These are phyloP conservation scores for Rhazya stricta DNA, from an alignment of 257 asterid species.

Conservation along the genomic window DNA sequence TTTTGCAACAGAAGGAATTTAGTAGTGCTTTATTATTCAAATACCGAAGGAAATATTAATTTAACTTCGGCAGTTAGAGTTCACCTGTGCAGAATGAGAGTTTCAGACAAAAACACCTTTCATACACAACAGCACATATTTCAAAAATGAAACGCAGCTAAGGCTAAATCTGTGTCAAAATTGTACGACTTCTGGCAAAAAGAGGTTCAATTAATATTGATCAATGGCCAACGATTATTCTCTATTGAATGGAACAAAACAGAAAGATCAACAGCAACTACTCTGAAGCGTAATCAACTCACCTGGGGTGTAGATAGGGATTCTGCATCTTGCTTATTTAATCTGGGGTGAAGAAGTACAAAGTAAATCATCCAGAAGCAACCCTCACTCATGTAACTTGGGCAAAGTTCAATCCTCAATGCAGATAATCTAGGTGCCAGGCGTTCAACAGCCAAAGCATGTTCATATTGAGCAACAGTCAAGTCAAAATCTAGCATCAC, in stretches of 20 bases:
- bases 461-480: conserved; percentile 72
- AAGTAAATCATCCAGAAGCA: conserved; percentile 77
- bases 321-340: conserved; percentile 43
- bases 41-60: not conserved
- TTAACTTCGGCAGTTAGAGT: not conserved
- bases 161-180: not conserved
- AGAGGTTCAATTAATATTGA: not conserved
- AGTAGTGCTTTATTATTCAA: not conserved
- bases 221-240: not conserved
- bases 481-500: conserved; percentile 44
- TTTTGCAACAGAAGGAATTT: not conserved
- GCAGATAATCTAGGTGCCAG: conserved; percentile 65
- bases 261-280: not conserved
- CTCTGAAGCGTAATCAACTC: not conserved
- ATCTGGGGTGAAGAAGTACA: conserved; percentile 65
- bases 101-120: not conserved
- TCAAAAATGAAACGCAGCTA: not conserved
- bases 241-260: not conserved
- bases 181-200: not conserved
- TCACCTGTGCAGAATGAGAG: not conserved
- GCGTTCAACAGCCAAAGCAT: conserved; percentile 65
- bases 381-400: conserved; percentile 58
- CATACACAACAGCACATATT: not conserved
- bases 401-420: conserved; percentile 63
- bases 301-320: conserved; percentile 69